Evolutionary conservation across 2,329 filamentous ascomycete genomes (phyloP).

Genomic region (Sporothrix luriei): DNA sequence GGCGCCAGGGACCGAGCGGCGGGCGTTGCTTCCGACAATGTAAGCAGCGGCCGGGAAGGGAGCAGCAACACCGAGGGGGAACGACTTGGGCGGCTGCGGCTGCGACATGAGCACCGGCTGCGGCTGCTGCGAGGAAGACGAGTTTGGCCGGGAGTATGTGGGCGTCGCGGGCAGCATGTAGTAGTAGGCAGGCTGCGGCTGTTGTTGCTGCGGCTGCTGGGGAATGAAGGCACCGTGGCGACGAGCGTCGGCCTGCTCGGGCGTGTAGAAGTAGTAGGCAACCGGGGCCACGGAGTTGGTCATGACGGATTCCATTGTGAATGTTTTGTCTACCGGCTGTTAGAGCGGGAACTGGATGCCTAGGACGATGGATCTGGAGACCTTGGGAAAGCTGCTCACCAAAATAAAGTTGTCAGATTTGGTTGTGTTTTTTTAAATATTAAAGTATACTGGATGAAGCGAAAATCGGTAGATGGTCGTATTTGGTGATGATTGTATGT

Average conservation of each 20-base stretch:
- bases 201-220: slow-evolving; percentile 57
- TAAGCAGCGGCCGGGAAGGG: slow-evolving; percentile 48
- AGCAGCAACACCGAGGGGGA: slow-evolving; percentile 51
- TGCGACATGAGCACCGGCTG: slow-evolving; percentile 40
- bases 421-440: slow-evolving; percentile 31
- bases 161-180: slow-evolving; percentile 58
- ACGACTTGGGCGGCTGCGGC: slow-evolving; percentile 53
- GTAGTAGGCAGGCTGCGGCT: slow-evolving; percentile 36
- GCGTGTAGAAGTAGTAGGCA: slow-evolving; percentile 85
- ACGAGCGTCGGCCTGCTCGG: slow-evolving; percentile 71
- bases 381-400: neutral
- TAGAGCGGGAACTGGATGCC: slow-evolving; percentile 28
- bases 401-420: slow-evolving; percentile 17
- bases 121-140: slow-evolving; percentile 66
- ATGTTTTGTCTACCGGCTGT: slow-evolving; percentile 26
- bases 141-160: slow-evolving; percentile 66
- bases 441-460: slow-evolving; percentile 23
- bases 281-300: slow-evolving; percentile 64
- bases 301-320: slow-evolving; percentile 68
- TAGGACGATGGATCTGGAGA: neutral
- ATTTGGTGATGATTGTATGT: neutral
- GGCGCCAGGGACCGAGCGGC: slow-evolving; percentile 75
- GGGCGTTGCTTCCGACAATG: slow-evolving; percentile 55
- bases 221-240: slow-evolving; percentile 76
- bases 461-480: slow-evolving; percentile 2